phyloP scores from a whole-genome alignment of 352 stramenopile genomes.

The Aphanomyces stellatus region DNA sequence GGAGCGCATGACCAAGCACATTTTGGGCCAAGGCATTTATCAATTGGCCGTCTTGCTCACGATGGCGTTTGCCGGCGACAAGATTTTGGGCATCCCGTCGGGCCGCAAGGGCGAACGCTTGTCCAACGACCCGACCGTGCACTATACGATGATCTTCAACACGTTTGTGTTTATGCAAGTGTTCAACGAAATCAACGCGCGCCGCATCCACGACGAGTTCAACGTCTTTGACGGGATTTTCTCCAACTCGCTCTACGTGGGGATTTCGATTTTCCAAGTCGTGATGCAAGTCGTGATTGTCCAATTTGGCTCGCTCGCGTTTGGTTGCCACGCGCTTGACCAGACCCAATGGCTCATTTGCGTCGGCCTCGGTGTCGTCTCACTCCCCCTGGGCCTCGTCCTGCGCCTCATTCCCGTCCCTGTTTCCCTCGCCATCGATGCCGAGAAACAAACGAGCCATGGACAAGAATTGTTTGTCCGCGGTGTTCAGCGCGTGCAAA shows the following conservation, averaged over 20 bases:
- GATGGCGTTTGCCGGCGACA: slow-evolving; percentile 43
- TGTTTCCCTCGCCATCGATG: slow-evolving; percentile 41
- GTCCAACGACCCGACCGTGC: slow-evolving; percentile 51
- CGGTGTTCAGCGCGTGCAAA: slow-evolving; percentile 38
- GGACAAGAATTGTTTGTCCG: slow-evolving; percentile 51
- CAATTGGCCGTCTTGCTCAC: slow-evolving; percentile 69
- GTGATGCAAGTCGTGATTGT: slow-evolving; percentile 92
- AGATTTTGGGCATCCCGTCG: slow-evolving; percentile 23
- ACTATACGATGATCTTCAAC: slow-evolving; percentile 97
- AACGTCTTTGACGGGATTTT: slow-evolving; percentile 92
- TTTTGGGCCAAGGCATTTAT: slow-evolving; percentile 68
- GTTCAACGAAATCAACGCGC: slow-evolving; percentile 71
- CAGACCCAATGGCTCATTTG: slow-evolving; percentile 45
- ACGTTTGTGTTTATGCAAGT: slow-evolving; percentile 95
- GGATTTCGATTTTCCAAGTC: slow-evolving; percentile 85
- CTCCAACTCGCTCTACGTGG: slow-evolving; percentile 88
- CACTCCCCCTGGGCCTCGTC: slow-evolving; percentile 40
- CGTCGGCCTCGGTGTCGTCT: slow-evolving; percentile 41
- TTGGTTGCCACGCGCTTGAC: slow-evolving; percentile 42
- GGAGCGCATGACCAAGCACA: slow-evolving; percentile 79
- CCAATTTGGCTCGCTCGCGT: slow-evolving; percentile 82
- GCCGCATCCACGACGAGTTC: slow-evolving; percentile 88
- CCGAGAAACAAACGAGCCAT: slow-evolving; percentile 29
- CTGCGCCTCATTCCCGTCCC: slow-evolving; percentile 48
- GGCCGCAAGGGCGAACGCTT: background rate